Base-by-base conservation (phyloP, 257 asterid genomes). In the Solanum raphanifolium region DNA sequence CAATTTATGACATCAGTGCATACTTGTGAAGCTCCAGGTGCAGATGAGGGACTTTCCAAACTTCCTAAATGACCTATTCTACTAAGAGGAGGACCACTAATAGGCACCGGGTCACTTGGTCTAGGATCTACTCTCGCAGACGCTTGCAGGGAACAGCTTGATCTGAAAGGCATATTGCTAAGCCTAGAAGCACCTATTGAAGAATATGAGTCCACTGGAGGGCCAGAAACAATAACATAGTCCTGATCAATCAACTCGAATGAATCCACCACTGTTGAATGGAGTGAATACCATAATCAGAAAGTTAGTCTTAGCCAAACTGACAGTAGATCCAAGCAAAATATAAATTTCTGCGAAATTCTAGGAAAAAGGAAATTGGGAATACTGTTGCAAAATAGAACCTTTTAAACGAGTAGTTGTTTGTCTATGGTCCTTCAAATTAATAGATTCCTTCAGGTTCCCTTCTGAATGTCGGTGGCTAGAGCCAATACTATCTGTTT, bases 231-330 rank as follows among this genome's bases (percentile, higher is more conserved):
- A 66, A 96, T 90, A 87, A 96, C 98, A 83, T 95, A 96, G 88
- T 94, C 99, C 93, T 92, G 94, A 89, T 89, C 99, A 79, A 94
- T 93, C 88, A 94, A 90, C 93, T 95, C 99, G 87, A 92, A 58
- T 4, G 95, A 94, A 89, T 94, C 97, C 88, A 88, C 60, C 27
- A 90, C 98, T 95, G 94, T 87, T 39, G 90, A 89, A 60, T 82
- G 87, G 62, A 69, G 89, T 25, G 88, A 88, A 89, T 88, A 81
- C 89, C 87, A 90, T 52, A 41, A 41, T 46, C 27, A 86, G 88
- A 73, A 86, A 73, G 69, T n/a, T 46, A 73, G 73, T 31, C 43
- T 48, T 21, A 46, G n/a, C 88, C 88, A 71, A 60, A 74, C 36
- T 39, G 25, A 76, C 65, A 8, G 15, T 35, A 84, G 3, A 41